Percentiles rank a stretch among this genome's conserved stretches.
Evolutionary conservation across 1,139 yeast species (phyloP).

Genomic region (Yamadazyma aaseri): DNA sequence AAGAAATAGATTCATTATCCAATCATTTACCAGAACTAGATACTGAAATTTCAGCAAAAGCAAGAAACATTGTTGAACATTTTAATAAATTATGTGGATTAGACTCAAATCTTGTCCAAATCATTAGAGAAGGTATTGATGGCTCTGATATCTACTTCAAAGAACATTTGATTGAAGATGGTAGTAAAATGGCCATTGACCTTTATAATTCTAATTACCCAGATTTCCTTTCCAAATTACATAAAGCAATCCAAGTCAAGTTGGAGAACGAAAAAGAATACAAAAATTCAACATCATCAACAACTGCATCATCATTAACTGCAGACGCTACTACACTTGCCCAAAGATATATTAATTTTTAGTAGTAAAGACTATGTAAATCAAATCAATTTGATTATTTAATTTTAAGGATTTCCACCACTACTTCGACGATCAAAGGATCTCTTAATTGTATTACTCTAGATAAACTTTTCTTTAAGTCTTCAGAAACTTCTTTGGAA

Average conservation of each 20-base stretch:
- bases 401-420: conserved; percentile 21
- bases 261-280: conserved; percentile 46
- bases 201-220: conserved; percentile 49
- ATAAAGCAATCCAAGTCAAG: conserved; percentile 57
- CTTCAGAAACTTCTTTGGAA: conserved; percentile 17
- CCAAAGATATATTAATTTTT: conserved; percentile 41
- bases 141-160: conserved; percentile 58
- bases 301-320: too few relatives aligned
- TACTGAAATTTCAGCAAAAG: conserved; percentile 68
- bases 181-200: conserved; percentile 25
- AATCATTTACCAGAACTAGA: conserved; percentile 70
- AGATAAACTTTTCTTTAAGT: conserved; percentile 21
- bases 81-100: conserved; percentile 45
- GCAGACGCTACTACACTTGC: conserved; percentile 38
- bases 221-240: conserved; percentile 62
- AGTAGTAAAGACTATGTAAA: too few relatives aligned
- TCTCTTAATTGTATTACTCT: conserved; percentile 16
- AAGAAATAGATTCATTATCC: conserved; percentile 46
- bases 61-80: conserved; percentile 56
- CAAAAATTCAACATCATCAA: conserved; percentile 31
- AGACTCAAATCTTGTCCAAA: conserved; percentile 40
- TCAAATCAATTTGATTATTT: too few relatives aligned
- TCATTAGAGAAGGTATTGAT: conserved; percentile 68
- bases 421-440: conserved; percentile 18
- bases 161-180: conserved; percentile 73